Evolutionary conservation across 805 yeast genomes (phyloP), one percentile per base, ranked within the genome.

Genomic region (Myxozyma melibiosi): DNA sequence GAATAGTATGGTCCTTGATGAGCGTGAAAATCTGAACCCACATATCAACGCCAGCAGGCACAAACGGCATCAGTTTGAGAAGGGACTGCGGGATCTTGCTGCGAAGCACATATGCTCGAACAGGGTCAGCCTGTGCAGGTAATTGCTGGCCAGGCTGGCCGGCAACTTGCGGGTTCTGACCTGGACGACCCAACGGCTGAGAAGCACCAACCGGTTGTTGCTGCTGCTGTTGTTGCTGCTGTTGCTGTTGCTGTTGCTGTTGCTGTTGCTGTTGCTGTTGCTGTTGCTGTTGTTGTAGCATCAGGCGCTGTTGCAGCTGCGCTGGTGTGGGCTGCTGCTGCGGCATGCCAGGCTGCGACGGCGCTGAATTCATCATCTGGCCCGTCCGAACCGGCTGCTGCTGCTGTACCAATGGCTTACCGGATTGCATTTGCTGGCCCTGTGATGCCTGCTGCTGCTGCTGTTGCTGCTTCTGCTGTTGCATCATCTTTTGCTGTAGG

Each of bases 1-100:
- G 82, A 38, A 88, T 72, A 57, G 81, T 75, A 57, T 82, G 83
- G 61, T 80, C 78, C 62, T 82, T 80, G 42, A 83, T 71, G 64
- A 84, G 78, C 40, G 84, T 85, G 70, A 84, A 82, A 28, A 89
- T 82, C 68, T 84, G 88, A 22, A 83, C 81, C 96, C 96, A 90
- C 5, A 95, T 88, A 64, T 80, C 84, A 28, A 84, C 84, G 48
- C 84, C 85, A 13, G 85, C 84, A 0, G 97, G 97, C 33, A 89
- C 75, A 45, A 81, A 85, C 8, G 96, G 95, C 45, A 89, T 80
- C 65, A 81, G 81, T 51, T 79, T 76, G 20, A 89, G 72, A 25
- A 89, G 70, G 1, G 82, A 80, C 14, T 80, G 80, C 0, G 96
- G 96, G 49, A 90, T 88, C 2, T 88, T 90, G 1, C 83, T 74